Evolutionary conservation across 352 stramenopile genomes (phyloP).

Genomic region (Pythium aphanidermatum): DNA sequence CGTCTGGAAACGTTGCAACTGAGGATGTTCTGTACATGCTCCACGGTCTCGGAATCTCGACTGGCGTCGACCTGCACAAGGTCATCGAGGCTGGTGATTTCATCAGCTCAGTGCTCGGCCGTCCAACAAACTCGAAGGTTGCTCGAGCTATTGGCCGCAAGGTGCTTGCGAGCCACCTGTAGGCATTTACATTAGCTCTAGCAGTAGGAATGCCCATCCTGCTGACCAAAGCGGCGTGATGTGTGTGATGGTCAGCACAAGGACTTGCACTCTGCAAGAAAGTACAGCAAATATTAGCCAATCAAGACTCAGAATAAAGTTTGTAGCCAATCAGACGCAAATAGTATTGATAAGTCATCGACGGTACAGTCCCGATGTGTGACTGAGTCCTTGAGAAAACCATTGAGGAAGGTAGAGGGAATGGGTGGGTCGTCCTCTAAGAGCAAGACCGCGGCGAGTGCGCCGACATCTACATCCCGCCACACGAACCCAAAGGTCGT

Average conservation of each 20-base stretch:
- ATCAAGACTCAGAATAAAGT: too few relatives aligned
- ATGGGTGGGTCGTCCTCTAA: constrained; percentile 60
- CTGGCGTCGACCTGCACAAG: constrained; percentile 91
- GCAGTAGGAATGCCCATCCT: too few relatives aligned
- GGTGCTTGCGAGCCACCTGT: constrained; percentile 38
- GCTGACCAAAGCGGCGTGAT: too few relatives aligned
- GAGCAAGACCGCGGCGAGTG: constrained; percentile 28
- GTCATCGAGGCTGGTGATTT: constrained; percentile 88
- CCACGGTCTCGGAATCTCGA: constrained; percentile 92
- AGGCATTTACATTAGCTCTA: too few relatives aligned
- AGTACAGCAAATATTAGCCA: too few relatives aligned
- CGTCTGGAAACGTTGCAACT: constrained; percentile 95
- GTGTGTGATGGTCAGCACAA: too few relatives aligned
- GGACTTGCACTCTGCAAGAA: too few relatives aligned
- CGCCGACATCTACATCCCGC: background rate
- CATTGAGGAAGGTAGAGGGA: too few relatives aligned
- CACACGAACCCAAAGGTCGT: constrained; percentile 17
- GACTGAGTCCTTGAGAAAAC: too few relatives aligned
- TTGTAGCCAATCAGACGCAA: too few relatives aligned
- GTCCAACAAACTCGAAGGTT: constrained; percentile 84
- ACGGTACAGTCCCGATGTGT: too few relatives aligned
- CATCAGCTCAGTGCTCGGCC: constrained; percentile 80
- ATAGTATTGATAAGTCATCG: too few relatives aligned
- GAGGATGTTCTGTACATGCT: constrained; percentile 98
- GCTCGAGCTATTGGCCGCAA: constrained; percentile 54